Base-by-base conservation (phyloP, 2,329 filamentous ascomycete species). In the Teratosphaeria epicoccoides region DNA sequence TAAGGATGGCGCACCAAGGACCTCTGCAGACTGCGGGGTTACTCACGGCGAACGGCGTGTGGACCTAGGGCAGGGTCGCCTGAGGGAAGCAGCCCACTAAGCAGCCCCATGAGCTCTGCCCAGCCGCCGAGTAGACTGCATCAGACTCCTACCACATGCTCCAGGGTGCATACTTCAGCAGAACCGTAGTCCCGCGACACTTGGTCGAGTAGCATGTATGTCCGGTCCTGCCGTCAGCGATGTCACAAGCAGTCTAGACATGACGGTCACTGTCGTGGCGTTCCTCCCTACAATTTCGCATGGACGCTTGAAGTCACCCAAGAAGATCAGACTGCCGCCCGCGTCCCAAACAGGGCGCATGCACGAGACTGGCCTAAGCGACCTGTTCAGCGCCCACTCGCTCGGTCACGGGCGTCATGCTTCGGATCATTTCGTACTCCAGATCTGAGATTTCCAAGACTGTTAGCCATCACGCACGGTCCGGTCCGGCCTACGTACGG, bases 21-120 rank as follows among this genome's bases (percentile, higher is more conserved):
- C 51, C 52, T 56, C 56, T 63, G 61, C 60, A 60, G 60, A 58
- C 56, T 63, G 61, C 60, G 61, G 60, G 59, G 60, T 57, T 59
- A 60, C 59, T 55, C 52, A 57, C 56, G 55, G 55, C 57, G 56
- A 55, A 55, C 55, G 55, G 60, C 52, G 51, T 59, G 58, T 59
- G 58, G 53, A 54, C 57, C 60, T 58, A 55, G 59, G 58, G 58
- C 58, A 60, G 48, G 49, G 28, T 20, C n/a, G 17, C 29, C n/a
- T n/a, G 17, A 47, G 26, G 23, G 20, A 2, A 45, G n/a, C 11
- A 25, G 23, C 12, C 23, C 29, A 29, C 22, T 9, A 26, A 9
- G 43, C 14, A 37, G 28, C 29, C 11, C 24, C 43, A 46, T 17
- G 23, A 24, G 23, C 25, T 24, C 44, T 24, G 25, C 23, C 11